Conservation (phyloP, 345 rosid species). For the Populus pruinosa region DNA sequence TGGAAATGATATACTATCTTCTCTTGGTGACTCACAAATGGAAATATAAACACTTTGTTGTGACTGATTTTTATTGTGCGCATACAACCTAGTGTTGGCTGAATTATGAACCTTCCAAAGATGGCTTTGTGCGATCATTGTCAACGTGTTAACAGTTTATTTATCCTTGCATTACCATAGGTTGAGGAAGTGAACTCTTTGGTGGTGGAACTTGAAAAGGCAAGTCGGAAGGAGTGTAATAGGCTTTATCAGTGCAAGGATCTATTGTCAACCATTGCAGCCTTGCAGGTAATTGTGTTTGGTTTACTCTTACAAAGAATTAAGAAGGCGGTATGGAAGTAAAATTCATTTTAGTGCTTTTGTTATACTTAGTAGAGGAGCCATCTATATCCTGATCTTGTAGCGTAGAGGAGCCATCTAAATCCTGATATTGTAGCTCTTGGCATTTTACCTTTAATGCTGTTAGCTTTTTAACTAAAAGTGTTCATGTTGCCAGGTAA, state of each 20-base stretch:
- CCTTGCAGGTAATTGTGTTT: constrained; percentile 51
- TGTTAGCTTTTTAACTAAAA: background rate
- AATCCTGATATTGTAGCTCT: background rate
- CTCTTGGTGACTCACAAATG: background rate
- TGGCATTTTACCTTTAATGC: background rate
- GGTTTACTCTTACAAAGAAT: background rate
- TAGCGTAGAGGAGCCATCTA: background rate
- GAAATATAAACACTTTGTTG: background rate
- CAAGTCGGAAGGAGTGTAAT: constrained; percentile 49
- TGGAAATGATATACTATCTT: background rate
- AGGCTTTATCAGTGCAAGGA: constrained; percentile 54
- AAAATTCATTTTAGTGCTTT: background rate
- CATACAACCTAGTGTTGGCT: background rate
- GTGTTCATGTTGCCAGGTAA: constrained; percentile 44
- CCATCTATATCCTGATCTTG: background rate
- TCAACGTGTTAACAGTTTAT: background rate
- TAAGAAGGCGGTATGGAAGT: background rate
- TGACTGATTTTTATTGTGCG: background rate
- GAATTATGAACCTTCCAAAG: background rate
- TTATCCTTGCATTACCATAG: constrained; percentile 26
- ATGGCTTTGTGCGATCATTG: background rate
- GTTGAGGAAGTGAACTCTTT: constrained; percentile 47
- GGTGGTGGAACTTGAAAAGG: constrained; percentile 48
- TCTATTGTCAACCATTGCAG: constrained; percentile 51
- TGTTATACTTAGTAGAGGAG: background rate